Evolutionary conservation across 805 yeast genomes (phyloP), one percentile per base, ranked within the genome.

Genomic region (Yarrowia keelungensis): DNA sequence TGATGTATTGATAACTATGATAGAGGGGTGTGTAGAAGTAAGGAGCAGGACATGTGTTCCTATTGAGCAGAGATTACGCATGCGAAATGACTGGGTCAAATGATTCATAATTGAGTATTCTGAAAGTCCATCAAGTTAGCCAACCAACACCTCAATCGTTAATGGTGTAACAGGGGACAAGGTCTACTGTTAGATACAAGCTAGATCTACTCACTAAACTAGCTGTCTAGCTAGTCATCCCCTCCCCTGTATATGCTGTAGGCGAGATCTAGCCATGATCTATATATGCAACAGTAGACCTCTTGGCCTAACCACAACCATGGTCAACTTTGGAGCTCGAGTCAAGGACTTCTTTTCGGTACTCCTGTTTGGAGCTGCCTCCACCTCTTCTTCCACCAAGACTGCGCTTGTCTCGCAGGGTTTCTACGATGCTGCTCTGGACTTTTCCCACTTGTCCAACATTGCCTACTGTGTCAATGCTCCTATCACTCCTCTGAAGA

Each of bases 381-480:
- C 46, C 2, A 26, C 36, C 15, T 10, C 61, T 4, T 15, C 61
- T 15, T 54, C 61, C 14, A 41, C 61, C 26, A 19, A 16, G 8
- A 41, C 61, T 1, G 35, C 46, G 16, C 43, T 53, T 2, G 46
- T 54, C 15, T 22, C 46, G 3, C 61, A 54, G 14, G 46, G 46
- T 19, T 39, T 41, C 36, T 54, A 54, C 46, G 46, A 54, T 11
- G 45, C 46, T 2, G 61, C 46, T 26, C 61, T 39, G 45, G 38
- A 39, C 36, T 54, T 54, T 41, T 19, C 46, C 9, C 39, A 39
- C 19, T 59, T 73, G 42, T 54, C 61, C 61, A 54, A 54, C 36
- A 22, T 54, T 15, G 61, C 61, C 15, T 54, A 54, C 61, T 54
- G 61, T 9, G 46, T 54, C 4, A 9, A 54, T 8, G 61, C 61